Percentiles rank a stretch among this genome's conserved stretches.
phyloP scores from a whole-genome alignment of 2,329 filamentous ascomycete genomes.

The Neonectria ditissima region DNA sequence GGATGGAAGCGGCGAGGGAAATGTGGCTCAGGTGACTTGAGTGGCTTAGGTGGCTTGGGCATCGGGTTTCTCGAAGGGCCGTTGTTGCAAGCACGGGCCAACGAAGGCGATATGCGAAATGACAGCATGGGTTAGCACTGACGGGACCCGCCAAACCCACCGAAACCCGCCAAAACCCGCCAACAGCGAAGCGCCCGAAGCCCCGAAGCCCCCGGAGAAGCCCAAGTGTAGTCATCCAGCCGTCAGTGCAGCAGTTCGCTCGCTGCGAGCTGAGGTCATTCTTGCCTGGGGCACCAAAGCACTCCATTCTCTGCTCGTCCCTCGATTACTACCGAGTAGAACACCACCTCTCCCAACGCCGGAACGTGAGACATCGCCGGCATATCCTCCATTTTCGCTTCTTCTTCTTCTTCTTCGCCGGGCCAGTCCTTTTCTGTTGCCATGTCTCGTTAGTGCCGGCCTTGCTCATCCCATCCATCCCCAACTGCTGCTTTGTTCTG shows the following conservation, averaged over 20 bases:
- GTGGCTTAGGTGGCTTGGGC: background rate
- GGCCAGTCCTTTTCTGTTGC: background rate
- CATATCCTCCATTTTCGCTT: constrained; percentile 1
- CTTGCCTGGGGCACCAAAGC: constrained; percentile 7
- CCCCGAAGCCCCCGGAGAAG: constrained; percentile 5
- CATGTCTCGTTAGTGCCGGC: constrained; percentile 13
- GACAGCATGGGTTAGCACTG: constrained; percentile 36
- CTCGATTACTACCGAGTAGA: background rate
- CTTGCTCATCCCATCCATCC: background rate
- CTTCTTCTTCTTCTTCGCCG: constrained; percentile 2
- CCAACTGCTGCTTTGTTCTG: constrained; percentile 6
- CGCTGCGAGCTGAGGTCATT: constrained; percentile 8
- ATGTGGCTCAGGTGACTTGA: constrained; percentile 14
- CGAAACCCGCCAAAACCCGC: background rate
- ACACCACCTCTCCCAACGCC: background rate
- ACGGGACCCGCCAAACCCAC: constrained; percentile 33
- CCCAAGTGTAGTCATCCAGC: background rate
- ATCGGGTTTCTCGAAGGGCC: constrained; percentile 8
- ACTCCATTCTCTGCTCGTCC: background rate
- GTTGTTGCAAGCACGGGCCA: constrained; percentile 21
- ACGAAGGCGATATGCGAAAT: constrained; percentile 41
- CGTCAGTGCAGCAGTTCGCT: background rate
- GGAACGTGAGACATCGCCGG: constrained; percentile 21
- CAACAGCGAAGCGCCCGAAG: constrained; percentile 1
- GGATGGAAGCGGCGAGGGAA: constrained; percentile 16